phyloP scores from a whole-genome alignment of 495 filamentous ascomycete genomes.

The Penicillium alfredii region DNA sequence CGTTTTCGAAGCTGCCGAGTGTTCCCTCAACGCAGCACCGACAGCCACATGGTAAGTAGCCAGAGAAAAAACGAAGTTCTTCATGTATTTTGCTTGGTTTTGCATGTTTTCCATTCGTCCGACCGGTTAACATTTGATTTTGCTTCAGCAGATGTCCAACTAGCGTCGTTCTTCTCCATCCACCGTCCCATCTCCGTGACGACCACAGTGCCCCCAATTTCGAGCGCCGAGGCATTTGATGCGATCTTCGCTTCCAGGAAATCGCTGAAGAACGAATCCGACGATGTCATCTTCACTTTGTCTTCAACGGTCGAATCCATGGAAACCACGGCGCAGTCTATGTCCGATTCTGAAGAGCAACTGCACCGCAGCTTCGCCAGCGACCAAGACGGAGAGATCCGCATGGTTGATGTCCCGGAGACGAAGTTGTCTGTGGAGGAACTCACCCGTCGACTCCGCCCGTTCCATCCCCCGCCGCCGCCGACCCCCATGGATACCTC shows the following conservation, averaged over 20 bases:
- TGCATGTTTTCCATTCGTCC: background rate
- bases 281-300: conserved; percentile 74
- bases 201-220: conserved; percentile 63
- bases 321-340: conserved; percentile 51
- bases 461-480: conserved; percentile 72
- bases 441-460: conserved; percentile 55
- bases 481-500: conserved; percentile 50
- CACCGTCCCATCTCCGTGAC: conserved; percentile 91
- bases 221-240: conserved; percentile 68
- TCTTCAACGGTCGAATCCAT: conserved; percentile 65
- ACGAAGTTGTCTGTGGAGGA: conserved; percentile 46
- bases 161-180: conserved; percentile 92
- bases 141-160: conserved; percentile 59
- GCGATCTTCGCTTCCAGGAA: conserved; percentile 62
- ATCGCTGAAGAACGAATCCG: conserved; percentile 44
- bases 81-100: conserved; percentile 1
- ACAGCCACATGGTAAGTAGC: conserved; percentile 59
- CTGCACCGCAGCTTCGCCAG: conserved; percentile 40
- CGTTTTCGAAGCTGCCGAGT: conserved; percentile 61
- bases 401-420: conserved; percentile 38
- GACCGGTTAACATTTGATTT: conserved; percentile 6
- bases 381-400: conserved; percentile 45
- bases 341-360: conserved; percentile 42
- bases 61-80: too few relatives aligned
- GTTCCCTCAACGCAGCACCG: conserved; percentile 80